Evolutionary conservation across 768 basidiomycete genomes (phyloP), one percentile per base, ranked within the genome.

Genomic region (Boletus sensibilis): DNA sequence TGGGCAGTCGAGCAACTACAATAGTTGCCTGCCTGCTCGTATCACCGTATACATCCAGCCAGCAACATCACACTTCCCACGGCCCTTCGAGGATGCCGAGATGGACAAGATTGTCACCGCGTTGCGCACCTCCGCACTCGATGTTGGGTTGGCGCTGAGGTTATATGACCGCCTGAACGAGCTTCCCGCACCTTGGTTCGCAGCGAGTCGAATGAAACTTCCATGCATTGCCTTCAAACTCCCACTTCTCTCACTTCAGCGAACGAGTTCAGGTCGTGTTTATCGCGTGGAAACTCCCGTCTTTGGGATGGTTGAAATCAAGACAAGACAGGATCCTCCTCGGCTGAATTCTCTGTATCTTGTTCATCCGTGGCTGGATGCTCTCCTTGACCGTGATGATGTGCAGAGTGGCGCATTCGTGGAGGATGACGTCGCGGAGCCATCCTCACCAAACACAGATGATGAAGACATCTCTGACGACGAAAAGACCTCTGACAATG

Each of bases 141-240:
- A 57, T 10, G 10, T 27, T 2, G 6, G 13, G 4, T 18, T 8
- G 31, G 52, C 25, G 1, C 2, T 41, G 31, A 5, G 1, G 8
- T 27, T 57, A 14, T 56, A 56, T 3, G 21, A 37, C 9, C 25
- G 21, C 9, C 29, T 57, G 18, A 16, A 13, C 8, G 18, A 41
- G 8, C 54, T 57, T 25, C 7, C 34, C 2, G 2, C 46, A 13
- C 46, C 40, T 11, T 49, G 27, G 46, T 56, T 56, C 5, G 21
- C 54, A n/a, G 57, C 21, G 7, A 58, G 31, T 31, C 54, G 54
- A n/a, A 56, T 56, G 54, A 56, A 38, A 18, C 56, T 56, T 16
- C 41, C 54, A 1, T 57, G 56, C 8, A 33, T 56, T 9, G 23
- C 46, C 11, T 56, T 57, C 21, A 12, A 47, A 40, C 56, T 56